Base-by-base conservation (phyloP, 495 filamentous ascomycete species). In the Aspergillus baeticus region DNA sequence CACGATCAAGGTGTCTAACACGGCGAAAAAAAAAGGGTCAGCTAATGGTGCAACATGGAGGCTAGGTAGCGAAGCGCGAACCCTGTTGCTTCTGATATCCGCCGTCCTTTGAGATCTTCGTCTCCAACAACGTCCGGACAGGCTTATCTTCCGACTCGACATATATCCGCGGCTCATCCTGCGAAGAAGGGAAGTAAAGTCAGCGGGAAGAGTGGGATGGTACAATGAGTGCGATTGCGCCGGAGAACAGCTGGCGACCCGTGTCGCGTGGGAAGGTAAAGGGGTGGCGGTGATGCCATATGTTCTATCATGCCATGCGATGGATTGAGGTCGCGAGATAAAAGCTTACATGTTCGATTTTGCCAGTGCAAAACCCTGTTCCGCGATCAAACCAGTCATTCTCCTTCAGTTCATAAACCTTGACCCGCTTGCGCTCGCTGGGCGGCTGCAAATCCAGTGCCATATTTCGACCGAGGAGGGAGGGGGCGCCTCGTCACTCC, bases 301-400 rank as follows among this genome's bases (percentile, higher is more conserved):
- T 50, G 44, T 56, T 22, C 45, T 34, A 45, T 44, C 45, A 57
- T 43, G 36, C 37, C 36, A 57, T 57, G 54, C 54, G 45, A 57
- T 50, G 45, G 17, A 29, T 29, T n/a, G 26, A 3, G 26, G 26
- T 10, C 10, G 36, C 18, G n/a, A 43, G 54, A 42, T 39, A 53
- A 58, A 29, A 54, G 77, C 90, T 81, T 84, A 97, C 92, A 70
- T 85, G 81, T 46, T 86, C 73, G 55, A 89, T 84, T 60, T 84
- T 82, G 21, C 91, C 92, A 21, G 81, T 89, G 71, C 94, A 98
- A 72, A 97, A 98, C 42, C 94, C 94, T 17, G 94, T 98, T 48
- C 94, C 94, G 57, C 95, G 81, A 75, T 98, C 94, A 69, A 92
- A 96, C 94, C 94, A 98, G 82, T 98, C 95, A 81, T 94, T 96